Evolutionary conservation across 257 asterid genomes (phyloP).

Genomic region (Nicotiana tabacum): DNA sequence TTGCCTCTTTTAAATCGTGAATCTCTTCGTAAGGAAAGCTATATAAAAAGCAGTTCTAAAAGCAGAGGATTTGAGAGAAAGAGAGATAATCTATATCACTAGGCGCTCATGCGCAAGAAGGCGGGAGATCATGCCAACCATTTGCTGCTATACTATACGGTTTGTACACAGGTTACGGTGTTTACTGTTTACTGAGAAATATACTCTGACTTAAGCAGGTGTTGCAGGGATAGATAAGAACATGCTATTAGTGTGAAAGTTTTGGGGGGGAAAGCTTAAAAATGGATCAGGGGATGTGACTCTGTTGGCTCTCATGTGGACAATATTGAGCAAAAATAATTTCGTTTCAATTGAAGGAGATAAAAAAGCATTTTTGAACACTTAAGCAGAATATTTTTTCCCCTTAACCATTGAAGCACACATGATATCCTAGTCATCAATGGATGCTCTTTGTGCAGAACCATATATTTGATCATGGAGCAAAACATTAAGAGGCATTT

Average conservation of each 20-base stretch:
- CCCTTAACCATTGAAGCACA: background rate
- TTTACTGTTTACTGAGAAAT: background rate
- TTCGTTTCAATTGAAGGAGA: background rate
- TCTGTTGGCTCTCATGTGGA: background rate
- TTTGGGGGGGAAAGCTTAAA: background rate
- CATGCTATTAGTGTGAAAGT: background rate
- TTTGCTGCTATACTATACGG: background rate
- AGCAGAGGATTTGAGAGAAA: background rate
- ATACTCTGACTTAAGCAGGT: background rate
- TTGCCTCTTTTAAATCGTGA: background rate
- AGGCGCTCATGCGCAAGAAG: background rate
- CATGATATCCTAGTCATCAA: constrained; percentile 1
- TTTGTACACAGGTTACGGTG: background rate
- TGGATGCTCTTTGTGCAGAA: background rate
- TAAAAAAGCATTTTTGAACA: background rate
- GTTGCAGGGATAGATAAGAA: background rate
- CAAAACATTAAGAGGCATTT: background rate
- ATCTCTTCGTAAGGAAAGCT: background rate
- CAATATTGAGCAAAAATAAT: background rate
- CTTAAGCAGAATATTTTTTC: background rate
- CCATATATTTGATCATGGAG: background rate
- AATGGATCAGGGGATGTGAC: background rate
- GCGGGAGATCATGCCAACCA: background rate
- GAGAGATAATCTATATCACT: background rate
- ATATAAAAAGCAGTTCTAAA: background rate